Percentiles rank a stretch among this genome's conserved stretches.
phyloP scores from a whole-genome alignment of 1,284 basidiomycete genomes.

The Trichosporon asahii region DNA sequence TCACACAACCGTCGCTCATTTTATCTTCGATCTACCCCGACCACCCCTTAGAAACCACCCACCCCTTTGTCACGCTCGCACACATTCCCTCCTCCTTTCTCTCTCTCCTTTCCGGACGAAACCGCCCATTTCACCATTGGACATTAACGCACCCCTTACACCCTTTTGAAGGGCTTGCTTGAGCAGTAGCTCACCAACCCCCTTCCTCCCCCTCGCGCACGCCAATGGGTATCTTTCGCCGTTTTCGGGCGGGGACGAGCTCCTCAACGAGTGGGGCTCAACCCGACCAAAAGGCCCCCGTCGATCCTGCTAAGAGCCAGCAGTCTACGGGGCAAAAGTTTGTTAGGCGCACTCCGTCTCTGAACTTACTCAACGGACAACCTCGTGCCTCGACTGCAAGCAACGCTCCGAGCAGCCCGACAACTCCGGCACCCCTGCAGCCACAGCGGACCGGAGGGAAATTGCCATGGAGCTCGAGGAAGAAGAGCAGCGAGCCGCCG shows the following conservation, averaged over 20 bases:
- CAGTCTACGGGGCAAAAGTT: slow-evolving; percentile 2
- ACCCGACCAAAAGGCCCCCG: not conserved
- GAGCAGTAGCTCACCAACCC: not conserved
- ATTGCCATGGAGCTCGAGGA: slow-evolving; percentile 1
- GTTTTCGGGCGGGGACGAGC: slow-evolving; percentile 20
- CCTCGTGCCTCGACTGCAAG: not conserved
- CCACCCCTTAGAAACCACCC: not conserved
- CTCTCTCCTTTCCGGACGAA: not conserved
- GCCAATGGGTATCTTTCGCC: slow-evolving; percentile 23
- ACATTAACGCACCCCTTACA: not conserved
- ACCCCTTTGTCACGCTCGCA: not conserved
- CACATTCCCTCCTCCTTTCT: not conserved
- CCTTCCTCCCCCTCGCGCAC: not conserved
- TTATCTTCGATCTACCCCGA: not conserved
- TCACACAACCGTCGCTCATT: slow-evolving; percentile 5
- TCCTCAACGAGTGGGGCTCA: slow-evolving; percentile 11
- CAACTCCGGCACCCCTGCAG: not conserved
- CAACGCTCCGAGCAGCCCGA: not conserved
- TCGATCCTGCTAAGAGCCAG: not conserved
- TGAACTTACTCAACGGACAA: slow-evolving; percentile 8
- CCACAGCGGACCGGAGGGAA: not conserved
- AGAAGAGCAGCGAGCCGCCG: slow-evolving; percentile 3
- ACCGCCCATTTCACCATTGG: not conserved
- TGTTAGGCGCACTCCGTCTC: not conserved
- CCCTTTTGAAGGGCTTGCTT: not conserved